Percentiles rank a stretch among this genome's conserved stretches.
Evolutionary conservation across 768 basidiomycete genomes (phyloP).

Genomic region (Clitopilus hobsonii): DNA sequence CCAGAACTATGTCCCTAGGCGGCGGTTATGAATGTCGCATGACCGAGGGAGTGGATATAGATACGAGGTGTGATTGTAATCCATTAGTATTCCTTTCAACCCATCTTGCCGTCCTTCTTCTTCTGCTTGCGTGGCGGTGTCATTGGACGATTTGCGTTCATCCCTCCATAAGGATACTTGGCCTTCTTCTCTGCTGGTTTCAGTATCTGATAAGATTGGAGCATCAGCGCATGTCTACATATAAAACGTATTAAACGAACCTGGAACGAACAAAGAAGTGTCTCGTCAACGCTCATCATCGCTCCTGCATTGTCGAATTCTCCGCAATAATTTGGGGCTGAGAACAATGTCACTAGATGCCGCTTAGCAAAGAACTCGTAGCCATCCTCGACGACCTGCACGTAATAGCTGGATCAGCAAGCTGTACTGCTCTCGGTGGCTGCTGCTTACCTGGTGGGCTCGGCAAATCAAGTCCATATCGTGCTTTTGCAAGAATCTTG

Average conservation of each 20-base stretch:
- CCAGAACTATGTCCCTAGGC: background rate
- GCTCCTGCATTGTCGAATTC: constrained; percentile 99
- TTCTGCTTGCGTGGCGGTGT: constrained; percentile 97
- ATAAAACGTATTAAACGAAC: constrained; percentile 31
- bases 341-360: constrained; percentile 94
- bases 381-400: constrained; percentile 94
- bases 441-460: constrained; percentile 82
- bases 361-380: constrained; percentile 99
- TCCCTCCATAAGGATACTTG: constrained; percentile 85
- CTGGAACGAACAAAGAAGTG: constrained; percentile 96
- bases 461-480: constrained; percentile 99
- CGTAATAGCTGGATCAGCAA: background rate
- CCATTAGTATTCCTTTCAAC: constrained; percentile 17
- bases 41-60: constrained; percentile 4
- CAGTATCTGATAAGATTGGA: constrained; percentile 60
- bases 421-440: background rate
- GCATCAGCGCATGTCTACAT: background rate
- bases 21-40: constrained; percentile 1
- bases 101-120: constrained; percentile 87
- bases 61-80: constrained; percentile 6
- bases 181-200: constrained; percentile 99
- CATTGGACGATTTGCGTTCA: constrained; percentile 83
- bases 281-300: constrained; percentile 99
- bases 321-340: constrained; percentile 92
- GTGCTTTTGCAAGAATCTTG: constrained; percentile 97